Percentiles rank a stretch among this genome's conserved stretches.
phyloP scores from a whole-genome alignment of 2,329 filamentous ascomycete species.

The Cyphellophora attinorum region DNA sequence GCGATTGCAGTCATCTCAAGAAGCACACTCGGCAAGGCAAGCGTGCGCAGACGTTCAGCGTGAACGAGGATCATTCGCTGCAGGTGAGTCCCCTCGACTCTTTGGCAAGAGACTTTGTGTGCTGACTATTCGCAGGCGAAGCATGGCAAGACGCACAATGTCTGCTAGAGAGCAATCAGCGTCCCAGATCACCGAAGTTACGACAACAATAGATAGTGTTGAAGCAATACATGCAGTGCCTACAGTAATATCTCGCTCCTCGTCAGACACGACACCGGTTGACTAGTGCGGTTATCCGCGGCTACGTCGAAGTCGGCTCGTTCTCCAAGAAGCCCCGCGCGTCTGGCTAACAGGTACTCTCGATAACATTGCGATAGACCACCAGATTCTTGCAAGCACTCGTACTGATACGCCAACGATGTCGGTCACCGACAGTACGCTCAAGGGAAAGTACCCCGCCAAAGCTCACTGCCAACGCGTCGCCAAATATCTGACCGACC shows the following conservation, averaged over 20 bases:
- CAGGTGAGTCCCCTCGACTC: constrained; percentile 25
- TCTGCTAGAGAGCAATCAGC: too few species aligned
- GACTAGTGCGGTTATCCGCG: too few species aligned
- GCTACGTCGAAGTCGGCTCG: too few species aligned
- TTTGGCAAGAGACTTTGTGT: not conserved
- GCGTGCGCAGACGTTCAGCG: constrained; percentile 44
- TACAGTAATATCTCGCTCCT: too few species aligned
- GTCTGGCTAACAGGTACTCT: too few species aligned
- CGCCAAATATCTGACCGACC: constrained; percentile 62
- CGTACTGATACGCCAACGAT: constrained; percentile 1
- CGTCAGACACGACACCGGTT: too few species aligned
- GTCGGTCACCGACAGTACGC: constrained; percentile 16
- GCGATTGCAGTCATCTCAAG: constrained; percentile 36
- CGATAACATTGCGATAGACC: too few species aligned
- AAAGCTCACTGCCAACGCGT: constrained; percentile 80
- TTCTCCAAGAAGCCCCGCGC: too few species aligned
- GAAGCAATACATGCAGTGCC: too few species aligned
- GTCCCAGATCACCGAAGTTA: too few species aligned
- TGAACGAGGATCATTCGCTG: constrained; percentile 71
- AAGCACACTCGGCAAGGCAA: constrained; percentile 45
- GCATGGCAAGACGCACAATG: constrained; percentile 78
- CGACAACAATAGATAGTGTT: too few species aligned
- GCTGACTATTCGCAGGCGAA: constrained; percentile 79
- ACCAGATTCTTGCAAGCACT: too few species aligned
- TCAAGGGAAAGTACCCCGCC: constrained; percentile 61